Conservation (phyloP, 2,329 filamentous ascomycete genomes). For the Paramyrothecium sp. region DNA sequence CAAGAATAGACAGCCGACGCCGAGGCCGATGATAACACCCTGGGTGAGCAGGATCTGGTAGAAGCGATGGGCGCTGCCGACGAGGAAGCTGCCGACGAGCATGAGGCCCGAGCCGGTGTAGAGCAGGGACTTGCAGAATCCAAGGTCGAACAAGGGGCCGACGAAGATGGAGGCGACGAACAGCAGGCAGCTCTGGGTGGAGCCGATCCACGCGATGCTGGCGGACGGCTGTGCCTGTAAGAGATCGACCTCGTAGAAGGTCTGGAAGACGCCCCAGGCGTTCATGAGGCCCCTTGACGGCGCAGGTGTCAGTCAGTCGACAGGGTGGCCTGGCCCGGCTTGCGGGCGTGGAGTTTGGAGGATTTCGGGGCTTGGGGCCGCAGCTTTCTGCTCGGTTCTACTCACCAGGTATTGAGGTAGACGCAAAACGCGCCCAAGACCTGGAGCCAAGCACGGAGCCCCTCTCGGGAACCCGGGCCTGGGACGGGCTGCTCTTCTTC, state of each 20-base stretch:
- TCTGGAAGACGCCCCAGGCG: constrained; percentile 29
- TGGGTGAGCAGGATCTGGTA: constrained; percentile 28
- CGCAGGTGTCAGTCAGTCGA: background rate
- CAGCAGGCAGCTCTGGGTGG: constrained; percentile 32
- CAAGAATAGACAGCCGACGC: constrained; percentile 25
- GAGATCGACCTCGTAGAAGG: constrained; percentile 23
- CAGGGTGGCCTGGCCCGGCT: background rate
- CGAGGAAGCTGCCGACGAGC: constrained; percentile 31
- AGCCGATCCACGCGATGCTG: constrained; percentile 31
- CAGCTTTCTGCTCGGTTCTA: background rate
- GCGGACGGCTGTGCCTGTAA: constrained; percentile 24
- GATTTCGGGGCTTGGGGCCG: background rate
- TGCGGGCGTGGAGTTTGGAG: too few relatives aligned
- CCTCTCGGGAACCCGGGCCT: background rate
- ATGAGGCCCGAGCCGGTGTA: constrained; percentile 32
- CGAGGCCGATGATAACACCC: constrained; percentile 33
- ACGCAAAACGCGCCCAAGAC: background rate
- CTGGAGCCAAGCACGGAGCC: background rate
- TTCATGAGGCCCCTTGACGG: constrained; percentile 25
- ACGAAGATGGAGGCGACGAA: constrained; percentile 30
- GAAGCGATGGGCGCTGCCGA: constrained; percentile 40
- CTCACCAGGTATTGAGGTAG: background rate
- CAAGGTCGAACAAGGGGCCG: constrained; percentile 36
- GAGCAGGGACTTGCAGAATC: constrained; percentile 28
- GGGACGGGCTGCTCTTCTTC: background rate